A percentile compares a stretch with the other conserved stretches of the same genome.
These are phyloP conservation scores for Rhizopogon vesiculosus DNA, from an alignment of 768 basidiomycete genomes.

Conservation along the genomic window DNA sequence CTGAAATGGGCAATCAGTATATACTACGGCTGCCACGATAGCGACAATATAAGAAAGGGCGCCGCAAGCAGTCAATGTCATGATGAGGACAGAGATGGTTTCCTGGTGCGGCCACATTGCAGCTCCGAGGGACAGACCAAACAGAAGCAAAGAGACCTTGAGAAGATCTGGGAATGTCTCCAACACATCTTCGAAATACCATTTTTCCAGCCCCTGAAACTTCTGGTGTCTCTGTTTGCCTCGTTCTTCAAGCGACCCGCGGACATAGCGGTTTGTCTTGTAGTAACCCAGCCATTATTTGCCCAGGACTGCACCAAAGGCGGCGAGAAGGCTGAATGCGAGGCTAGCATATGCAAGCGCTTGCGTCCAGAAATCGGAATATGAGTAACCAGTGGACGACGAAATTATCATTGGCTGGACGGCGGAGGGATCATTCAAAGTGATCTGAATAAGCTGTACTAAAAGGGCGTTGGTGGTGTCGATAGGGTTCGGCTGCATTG, in stretches of 20 bases:
- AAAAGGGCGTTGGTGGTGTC: no score
- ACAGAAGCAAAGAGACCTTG: constrained; percentile 1
- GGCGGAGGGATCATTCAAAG: no score
- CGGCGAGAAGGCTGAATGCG: constrained; percentile 6
- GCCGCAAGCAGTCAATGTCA: not conserved
- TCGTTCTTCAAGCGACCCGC: not conserved
- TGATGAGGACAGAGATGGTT: not conserved
- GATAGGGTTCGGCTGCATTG: constrained; percentile 1
- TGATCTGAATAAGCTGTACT: no score
- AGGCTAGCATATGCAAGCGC: constrained; percentile 6
- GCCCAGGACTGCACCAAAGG: constrained; percentile 4
- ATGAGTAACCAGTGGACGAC: no score
- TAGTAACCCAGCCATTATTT: constrained; percentile 4
- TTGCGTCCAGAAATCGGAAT: constrained; percentile 5
- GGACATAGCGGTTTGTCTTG: not conserved
- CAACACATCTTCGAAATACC: not conserved
- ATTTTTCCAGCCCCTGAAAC: not conserved
- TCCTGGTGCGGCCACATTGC: not conserved
- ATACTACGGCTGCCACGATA: not conserved
- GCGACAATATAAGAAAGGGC: not conserved
- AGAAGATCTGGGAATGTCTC: not conserved
- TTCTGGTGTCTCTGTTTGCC: not conserved
- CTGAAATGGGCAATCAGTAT: no score
- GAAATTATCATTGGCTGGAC: no score
- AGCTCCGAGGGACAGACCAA: not conserved